Conservation (phyloP, 495 filamentous ascomycete genomes). For the Neurospora africana region DNA sequence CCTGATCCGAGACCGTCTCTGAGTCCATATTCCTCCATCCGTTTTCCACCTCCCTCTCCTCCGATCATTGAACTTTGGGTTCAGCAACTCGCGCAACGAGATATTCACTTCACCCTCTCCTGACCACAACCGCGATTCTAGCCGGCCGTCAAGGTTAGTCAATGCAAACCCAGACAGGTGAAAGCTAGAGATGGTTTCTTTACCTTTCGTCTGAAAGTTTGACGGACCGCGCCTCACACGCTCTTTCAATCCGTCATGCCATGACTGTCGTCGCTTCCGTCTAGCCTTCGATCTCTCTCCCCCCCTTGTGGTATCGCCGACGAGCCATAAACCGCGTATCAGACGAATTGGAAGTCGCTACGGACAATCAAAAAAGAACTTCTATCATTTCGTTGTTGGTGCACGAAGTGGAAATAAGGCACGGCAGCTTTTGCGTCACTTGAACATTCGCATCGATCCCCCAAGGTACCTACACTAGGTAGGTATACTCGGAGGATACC, state of each 20-base stretch:
- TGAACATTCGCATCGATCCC: no score
- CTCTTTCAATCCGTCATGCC: neutral
- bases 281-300: neutral
- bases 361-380: neutral
- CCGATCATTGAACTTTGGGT: neutral
- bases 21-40: neutral
- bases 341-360: neutral
- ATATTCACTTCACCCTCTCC: neutral
- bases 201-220: neutral
- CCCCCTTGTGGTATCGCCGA: neutral
- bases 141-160: neutral
- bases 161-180: neutral
- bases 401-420: no score
- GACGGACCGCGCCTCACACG: neutral
- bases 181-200: neutral
- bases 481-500: neutral
- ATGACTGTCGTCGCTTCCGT: neutral
- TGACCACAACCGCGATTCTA: neutral
- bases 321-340: neutral
- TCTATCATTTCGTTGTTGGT: neutral
- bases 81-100: neutral
- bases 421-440: no score
- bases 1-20: neutral
- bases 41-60: neutral
- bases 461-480: no score